phyloP scores from a whole-genome alignment of 2,329 filamentous ascomycete genomes.

The Colletotrichum spaethianum region DNA sequence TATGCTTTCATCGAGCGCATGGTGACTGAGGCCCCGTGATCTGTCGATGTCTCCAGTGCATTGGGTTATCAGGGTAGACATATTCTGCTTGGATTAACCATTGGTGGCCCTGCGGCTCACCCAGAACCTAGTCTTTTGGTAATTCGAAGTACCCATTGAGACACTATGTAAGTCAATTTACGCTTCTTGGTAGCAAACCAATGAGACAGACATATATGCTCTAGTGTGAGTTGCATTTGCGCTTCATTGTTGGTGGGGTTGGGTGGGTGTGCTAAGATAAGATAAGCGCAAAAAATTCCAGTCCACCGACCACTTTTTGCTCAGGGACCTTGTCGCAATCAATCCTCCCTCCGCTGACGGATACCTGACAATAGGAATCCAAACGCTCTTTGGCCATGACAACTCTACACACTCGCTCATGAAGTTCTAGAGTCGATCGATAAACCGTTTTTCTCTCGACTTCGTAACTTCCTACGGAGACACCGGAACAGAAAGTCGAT shows the following conservation, averaged over 20 bases:
- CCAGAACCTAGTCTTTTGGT: background rate
- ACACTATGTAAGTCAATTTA: too few relatives aligned
- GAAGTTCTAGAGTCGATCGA: background rate
- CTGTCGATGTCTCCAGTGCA: background rate
- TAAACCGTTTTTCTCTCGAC: too few relatives aligned
- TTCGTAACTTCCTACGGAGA: background rate
- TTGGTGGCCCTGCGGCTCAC: too few relatives aligned
- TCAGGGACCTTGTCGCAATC: background rate
- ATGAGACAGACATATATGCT: background rate
- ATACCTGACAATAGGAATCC: background rate
- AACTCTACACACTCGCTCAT: background rate
- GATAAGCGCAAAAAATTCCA: slow-evolving; percentile 39
- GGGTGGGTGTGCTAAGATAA: slow-evolving; percentile 32
- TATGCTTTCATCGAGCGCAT: background rate
- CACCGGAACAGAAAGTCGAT: background rate
- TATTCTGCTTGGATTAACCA: background rate
- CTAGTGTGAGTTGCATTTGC: background rate
- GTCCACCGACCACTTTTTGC: slow-evolving; percentile 13
- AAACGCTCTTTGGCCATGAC: slow-evolving; percentile 1
- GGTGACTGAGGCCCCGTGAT: background rate
- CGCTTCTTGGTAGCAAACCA: background rate
- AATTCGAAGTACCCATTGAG: background rate
- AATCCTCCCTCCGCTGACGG: background rate
- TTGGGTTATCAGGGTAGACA: background rate
- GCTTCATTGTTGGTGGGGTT: slow-evolving; percentile 19